Evolutionary conservation across 495 filamentous ascomycete species (phyloP).

Genomic region (Penicillium bovifimosum): DNA sequence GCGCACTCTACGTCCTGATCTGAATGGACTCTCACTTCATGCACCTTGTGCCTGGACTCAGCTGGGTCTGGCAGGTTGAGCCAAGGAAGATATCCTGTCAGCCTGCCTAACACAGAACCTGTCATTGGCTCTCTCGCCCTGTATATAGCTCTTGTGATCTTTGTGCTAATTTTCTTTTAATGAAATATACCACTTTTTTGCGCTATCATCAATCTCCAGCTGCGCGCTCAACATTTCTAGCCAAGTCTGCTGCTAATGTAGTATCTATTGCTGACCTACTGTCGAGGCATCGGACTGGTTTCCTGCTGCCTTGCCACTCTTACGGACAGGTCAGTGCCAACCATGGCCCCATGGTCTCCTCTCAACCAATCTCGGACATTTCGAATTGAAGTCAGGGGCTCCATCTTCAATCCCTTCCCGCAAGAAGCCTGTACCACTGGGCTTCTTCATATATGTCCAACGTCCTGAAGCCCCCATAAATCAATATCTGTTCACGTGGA

Average conservation of each 20-base stretch:
- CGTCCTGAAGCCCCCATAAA: too few species aligned
- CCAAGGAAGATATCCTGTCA: background rate
- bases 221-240: background rate
- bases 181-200: background rate
- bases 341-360: too few species aligned
- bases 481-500: too few species aligned
- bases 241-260: background rate
- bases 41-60: background rate
- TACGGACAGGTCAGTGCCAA: too few species aligned
- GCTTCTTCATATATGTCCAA: too few species aligned
- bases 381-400: too few species aligned
- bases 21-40: slow-evolving; percentile 12
- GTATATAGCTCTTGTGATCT: background rate
- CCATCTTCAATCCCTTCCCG: too few species aligned
- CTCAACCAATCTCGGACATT: too few species aligned
- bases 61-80: background rate
- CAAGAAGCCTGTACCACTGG: too few species aligned
- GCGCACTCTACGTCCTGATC: slow-evolving; percentile 52
- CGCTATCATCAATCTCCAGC: background rate
- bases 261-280: background rate
- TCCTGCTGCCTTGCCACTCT: too few species aligned
- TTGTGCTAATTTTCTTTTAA: background rate
- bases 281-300: too few species aligned
- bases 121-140: background rate
- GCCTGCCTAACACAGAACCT: background rate